Conservation (phyloP, 108 stramenopile genomes). For the Epipyxis sp. region DNA sequence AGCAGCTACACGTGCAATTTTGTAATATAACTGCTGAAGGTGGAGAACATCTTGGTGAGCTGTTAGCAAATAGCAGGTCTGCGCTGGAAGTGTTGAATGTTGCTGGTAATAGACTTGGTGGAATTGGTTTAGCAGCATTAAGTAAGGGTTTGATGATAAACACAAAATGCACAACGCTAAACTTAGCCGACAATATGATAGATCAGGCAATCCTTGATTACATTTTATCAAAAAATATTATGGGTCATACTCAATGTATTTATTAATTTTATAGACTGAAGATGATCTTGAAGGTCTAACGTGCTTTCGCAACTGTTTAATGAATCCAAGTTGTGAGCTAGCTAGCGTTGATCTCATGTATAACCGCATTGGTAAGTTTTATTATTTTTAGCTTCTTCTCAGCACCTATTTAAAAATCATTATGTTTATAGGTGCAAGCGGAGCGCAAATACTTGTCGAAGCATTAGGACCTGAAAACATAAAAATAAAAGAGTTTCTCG, state of each 20-base stretch:
- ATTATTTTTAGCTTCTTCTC: too few relatives aligned
- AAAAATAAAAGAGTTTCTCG: constrained; percentile 44
- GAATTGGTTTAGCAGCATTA: constrained; percentile 45
- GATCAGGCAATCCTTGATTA: too few relatives aligned
- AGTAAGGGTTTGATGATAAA: constrained; percentile 50
- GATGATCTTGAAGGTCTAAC: constrained; percentile 1
- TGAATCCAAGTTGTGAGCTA: constrained; percentile 33
- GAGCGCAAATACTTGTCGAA: constrained; percentile 39
- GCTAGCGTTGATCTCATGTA: constrained; percentile 52
- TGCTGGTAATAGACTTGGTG: constrained; percentile 46
- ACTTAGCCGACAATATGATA: constrained; percentile 55
- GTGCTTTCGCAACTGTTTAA: constrained; percentile 10
- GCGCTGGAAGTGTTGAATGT: constrained; percentile 16
- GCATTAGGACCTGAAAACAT: constrained; percentile 35
- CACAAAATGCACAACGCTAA: constrained; percentile 40
- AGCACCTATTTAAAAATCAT: too few relatives aligned
- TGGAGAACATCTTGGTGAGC: constrained; percentile 48
- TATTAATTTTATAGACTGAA: too few relatives aligned
- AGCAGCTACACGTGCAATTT: constrained; percentile 54
- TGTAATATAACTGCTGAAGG: constrained; percentile 53
- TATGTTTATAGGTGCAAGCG: constrained; percentile 37
- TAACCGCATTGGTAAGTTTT: constrained; percentile 62
- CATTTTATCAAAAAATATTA: too few relatives aligned
- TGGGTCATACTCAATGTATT: too few relatives aligned
- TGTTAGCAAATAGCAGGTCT: constrained; percentile 46